Evolutionary conservation across 345 rosid species (phyloP).

Genomic region (Populus simonii): DNA sequence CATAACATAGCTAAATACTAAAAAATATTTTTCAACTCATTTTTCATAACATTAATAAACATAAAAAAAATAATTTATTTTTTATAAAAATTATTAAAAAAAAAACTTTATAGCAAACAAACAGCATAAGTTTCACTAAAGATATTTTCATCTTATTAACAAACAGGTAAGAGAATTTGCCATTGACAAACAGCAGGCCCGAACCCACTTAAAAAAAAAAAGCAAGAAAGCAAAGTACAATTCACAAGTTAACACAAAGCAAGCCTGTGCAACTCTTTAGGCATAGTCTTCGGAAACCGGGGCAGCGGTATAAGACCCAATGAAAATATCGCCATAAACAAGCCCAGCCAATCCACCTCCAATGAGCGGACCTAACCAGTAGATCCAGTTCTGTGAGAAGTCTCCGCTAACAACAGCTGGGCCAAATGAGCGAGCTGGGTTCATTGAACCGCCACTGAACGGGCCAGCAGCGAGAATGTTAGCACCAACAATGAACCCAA

Average conservation of each 20-base stretch:
- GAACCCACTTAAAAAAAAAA: background rate
- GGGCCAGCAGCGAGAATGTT: constrained; percentile 93
- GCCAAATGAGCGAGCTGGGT: constrained; percentile 89
- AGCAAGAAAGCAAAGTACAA: background rate
- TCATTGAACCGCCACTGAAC: constrained; percentile 92
- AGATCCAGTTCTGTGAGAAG: constrained; percentile 66
- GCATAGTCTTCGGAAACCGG: constrained; percentile 32
- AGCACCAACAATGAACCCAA: constrained; percentile 90
- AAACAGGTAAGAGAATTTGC: background rate
- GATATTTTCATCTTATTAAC: constrained; percentile 19
- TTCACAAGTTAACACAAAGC: background rate
- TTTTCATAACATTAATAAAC: too few relatives aligned
- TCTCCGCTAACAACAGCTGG: constrained; percentile 81
- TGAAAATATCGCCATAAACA: constrained; percentile 68
- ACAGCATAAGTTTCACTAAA: background rate
- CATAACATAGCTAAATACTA: too few relatives aligned
- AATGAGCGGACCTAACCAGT: constrained; percentile 75
- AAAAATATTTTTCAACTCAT: too few relatives aligned
- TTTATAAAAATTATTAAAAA: too few relatives aligned
- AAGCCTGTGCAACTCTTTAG: background rate
- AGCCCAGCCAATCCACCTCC: constrained; percentile 89
- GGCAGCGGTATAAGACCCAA: constrained; percentile 50
- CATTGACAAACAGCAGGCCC: constrained; percentile 7
- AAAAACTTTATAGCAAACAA: background rate
- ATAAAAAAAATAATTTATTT: too few relatives aligned